Conservation (phyloP, 441 rosid species). For the Adansonia madagascariensis region DNA sequence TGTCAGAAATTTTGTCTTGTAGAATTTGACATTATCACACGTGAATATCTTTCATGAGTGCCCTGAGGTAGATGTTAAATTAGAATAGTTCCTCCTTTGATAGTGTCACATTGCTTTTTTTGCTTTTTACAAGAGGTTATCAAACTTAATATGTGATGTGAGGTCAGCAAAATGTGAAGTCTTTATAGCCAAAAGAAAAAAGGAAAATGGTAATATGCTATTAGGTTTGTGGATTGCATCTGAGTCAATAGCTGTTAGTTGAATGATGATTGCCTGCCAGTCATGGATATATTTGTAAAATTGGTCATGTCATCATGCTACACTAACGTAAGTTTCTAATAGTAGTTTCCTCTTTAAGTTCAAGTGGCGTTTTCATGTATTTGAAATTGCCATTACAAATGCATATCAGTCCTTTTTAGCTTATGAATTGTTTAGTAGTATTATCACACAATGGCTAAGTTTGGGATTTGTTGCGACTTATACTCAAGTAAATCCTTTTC, state of each 20-base stretch:
- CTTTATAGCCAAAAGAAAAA: neutral
- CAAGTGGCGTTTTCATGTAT: neutral
- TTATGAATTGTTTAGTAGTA: neutral
- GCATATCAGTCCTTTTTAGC: neutral
- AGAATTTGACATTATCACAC: neutral
- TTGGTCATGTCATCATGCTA: neutral
- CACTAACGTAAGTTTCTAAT: neutral
- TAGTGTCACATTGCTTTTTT: neutral
- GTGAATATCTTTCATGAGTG: neutral
- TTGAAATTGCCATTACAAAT: slow-evolving; percentile 5
- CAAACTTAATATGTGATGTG: neutral
- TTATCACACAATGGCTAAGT: neutral
- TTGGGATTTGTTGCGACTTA: neutral
- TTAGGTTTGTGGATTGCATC: neutral
- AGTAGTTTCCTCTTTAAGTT: neutral
- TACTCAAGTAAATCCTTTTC: neutral
- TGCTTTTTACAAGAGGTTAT: neutral
- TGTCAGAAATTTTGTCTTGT: neutral
- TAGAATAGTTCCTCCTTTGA: neutral
- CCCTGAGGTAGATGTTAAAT: neutral
- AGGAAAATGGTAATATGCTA: neutral
- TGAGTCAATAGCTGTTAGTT: neutral
- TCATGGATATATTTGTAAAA: neutral
- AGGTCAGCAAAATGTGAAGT: neutral
- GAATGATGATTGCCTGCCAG: slow-evolving; percentile 7